These are phyloP conservation scores for Candida tropicalis DNA, from an alignment of 1,139 yeast species.

Conservation along the genomic window DNA sequence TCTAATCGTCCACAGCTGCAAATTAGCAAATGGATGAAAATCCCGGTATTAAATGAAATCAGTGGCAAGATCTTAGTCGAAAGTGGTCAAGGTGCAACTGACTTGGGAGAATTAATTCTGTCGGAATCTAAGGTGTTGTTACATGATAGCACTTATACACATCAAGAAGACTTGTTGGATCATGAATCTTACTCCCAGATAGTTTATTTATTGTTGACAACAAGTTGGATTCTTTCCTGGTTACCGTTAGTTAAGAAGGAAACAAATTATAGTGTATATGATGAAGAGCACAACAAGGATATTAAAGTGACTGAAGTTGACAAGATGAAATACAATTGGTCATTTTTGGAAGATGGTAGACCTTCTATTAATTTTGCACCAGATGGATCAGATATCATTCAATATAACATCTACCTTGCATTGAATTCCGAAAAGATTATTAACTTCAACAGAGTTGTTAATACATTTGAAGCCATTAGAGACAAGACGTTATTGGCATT, in stretches of 20 bases:
- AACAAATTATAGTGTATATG: constrained; percentile 31
- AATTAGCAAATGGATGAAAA: constrained; percentile 48
- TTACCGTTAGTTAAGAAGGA: constrained; percentile 53
- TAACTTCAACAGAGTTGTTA: constrained; percentile 52
- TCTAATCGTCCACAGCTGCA: constrained; percentile 29
- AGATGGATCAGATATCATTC: constrained; percentile 22
- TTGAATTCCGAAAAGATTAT: constrained; percentile 38
- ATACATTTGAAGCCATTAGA: constrained; percentile 48
- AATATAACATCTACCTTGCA: constrained; percentile 37
- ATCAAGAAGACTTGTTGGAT: constrained; percentile 46
- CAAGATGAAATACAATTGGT: constrained; percentile 56
- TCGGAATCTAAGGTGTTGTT: constrained; percentile 41
- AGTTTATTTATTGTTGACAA: constrained; percentile 49
- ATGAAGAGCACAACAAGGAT: constrained; percentile 25
- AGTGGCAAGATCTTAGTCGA: constrained; percentile 31
- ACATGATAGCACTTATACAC: constrained; percentile 20
- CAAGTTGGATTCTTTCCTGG: constrained; percentile 57
- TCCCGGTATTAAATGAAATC: constrained; percentile 35
- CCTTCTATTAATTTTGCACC: constrained; percentile 26
- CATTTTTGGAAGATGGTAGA: constrained; percentile 53
- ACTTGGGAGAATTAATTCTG: constrained; percentile 19
- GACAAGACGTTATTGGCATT: constrained; percentile 56
- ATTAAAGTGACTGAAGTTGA: constrained; percentile 39
- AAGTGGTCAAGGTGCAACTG: constrained; percentile 4
- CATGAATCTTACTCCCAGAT: constrained; percentile 50